Conservation (phyloP, 768 basidiomycete species). For the Pisolithus albus region DNA sequence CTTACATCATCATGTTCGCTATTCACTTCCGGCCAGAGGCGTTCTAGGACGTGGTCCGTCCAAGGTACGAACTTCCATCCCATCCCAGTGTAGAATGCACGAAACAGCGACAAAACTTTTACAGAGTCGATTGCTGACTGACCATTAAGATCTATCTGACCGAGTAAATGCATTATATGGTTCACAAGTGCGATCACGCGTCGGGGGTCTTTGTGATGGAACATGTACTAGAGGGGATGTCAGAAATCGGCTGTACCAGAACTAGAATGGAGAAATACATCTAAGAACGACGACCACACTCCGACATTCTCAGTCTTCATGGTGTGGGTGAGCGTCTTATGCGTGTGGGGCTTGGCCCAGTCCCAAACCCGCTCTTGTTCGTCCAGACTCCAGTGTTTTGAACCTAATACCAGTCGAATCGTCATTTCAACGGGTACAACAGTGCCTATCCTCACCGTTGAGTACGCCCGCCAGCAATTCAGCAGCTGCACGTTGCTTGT, state of each 20-base stretch:
- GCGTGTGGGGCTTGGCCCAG: slow-evolving; percentile 70
- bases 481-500: slow-evolving; percentile 78
- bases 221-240: slow-evolving; percentile 51
- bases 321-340: slow-evolving; percentile 57
- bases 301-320: slow-evolving; percentile 77
- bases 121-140: slow-evolving; percentile 79
- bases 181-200: slow-evolving; percentile 75
- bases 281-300: slow-evolving; percentile 75
- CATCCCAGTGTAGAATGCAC: slow-evolving; percentile 65
- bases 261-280: slow-evolving; percentile 36
- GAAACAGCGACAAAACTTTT: slow-evolving; percentile 61
- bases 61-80: slow-evolving; percentile 79
- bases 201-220: slow-evolving; percentile 77
- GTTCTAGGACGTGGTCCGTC: slow-evolving; percentile 58
- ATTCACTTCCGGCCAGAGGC: slow-evolving; percentile 64
- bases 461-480: slow-evolving; percentile 69
- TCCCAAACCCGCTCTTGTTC: slow-evolving; percentile 67
- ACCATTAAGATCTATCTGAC: slow-evolving; percentile 65
- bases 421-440: slow-evolving; percentile 74
- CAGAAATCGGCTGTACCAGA: background rate
- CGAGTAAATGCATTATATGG: slow-evolving; percentile 58
- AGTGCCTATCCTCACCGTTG: slow-evolving; percentile 73
- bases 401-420: slow-evolving; percentile 42
- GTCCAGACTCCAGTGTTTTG: slow-evolving; percentile 80
- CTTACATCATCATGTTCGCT: slow-evolving; percentile 74